These are phyloP conservation scores for Pleodorina starrii DNA, from an alignment of 139 green algal species.

Conservation along the genomic window DNA sequence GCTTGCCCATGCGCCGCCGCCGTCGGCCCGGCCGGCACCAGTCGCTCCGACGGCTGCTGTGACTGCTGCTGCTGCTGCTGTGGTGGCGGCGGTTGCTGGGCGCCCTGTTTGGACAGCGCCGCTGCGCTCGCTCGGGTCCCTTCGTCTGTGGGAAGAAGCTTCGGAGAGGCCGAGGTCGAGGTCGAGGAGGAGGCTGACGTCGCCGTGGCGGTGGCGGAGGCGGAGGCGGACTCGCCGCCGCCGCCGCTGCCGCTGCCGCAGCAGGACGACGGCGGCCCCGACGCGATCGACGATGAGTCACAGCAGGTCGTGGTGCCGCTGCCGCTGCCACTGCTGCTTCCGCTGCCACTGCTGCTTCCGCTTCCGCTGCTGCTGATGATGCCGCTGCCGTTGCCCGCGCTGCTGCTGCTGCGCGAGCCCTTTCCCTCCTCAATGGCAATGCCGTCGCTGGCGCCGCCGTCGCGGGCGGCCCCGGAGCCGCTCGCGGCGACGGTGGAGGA, in stretches of 20 bases:
- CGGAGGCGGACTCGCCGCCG: not conserved
- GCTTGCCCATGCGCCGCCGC: no score
- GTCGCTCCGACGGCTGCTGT: not conserved
- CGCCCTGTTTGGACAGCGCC: not conserved
- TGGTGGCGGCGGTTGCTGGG: not conserved
- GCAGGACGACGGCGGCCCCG: not conserved
- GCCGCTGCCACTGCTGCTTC: not conserved
- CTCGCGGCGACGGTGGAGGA: not conserved
- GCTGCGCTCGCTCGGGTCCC: no score
- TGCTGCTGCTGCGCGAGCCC: not conserved
- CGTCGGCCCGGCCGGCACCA: no score
- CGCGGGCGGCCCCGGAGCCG: not conserved
- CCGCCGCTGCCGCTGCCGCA: no score
- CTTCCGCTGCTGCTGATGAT: not conserved
- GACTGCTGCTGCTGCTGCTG: not conserved
- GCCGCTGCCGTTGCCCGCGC: conserved; percentile 27
- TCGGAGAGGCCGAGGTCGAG: no score
- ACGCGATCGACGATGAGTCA: not conserved
- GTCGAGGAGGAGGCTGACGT: no score
- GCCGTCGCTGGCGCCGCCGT: not conserved
- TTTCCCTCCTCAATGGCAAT: not conserved
- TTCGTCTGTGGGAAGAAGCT: no score
- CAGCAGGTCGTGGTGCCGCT: not conserved
- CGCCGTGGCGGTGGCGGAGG: not conserved
- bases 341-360: not conserved